Percentiles rank a stretch among this genome's conserved stretches.
Evolutionary conservation across 2,329 filamentous ascomycete species (phyloP).

Genomic region (Pseudogymnoascus sp.): DNA sequence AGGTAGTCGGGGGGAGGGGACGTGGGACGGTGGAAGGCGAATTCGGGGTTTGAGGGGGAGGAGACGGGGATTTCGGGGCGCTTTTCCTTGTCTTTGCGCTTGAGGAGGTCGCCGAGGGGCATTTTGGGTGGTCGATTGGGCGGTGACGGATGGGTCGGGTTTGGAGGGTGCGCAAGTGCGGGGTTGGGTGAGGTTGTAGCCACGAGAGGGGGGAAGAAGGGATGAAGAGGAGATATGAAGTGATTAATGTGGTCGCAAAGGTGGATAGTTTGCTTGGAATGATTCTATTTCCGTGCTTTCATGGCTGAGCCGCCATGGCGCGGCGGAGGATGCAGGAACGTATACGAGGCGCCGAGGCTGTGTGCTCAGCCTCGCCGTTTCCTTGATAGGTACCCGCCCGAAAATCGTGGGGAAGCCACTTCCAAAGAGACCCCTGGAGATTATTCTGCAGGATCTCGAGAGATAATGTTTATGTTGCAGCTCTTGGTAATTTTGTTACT

Average conservation of each 20-base stretch:
- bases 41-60: conserved; percentile 46
- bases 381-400: neutral
- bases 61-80: conserved; percentile 14
- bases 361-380: neutral
- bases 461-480: no score
- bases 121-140: conserved; percentile 33
- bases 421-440: no score
- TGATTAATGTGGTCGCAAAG: neutral
- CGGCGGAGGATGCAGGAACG: neutral
- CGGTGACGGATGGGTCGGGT: neutral
- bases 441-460: no score
- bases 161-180: neutral
- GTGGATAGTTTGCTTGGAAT: neutral
- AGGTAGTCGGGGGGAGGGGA: conserved; percentile 65
- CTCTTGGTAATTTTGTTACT: no score
- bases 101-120: conserved; percentile 52
- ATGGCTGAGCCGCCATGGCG: neutral
- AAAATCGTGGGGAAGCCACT: no score
- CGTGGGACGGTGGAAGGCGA: conserved; percentile 79
- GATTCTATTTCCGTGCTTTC: neutral
- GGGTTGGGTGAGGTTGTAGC: neutral
- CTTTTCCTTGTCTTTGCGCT: conserved; percentile 40
- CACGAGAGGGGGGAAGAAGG: neutral
- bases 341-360: neutral
- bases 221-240: neutral